Evolutionary conservation across 306 rosid genomes (phyloP), one percentile per base, ranked within the genome.

Genomic region (Acacia confusa): DNA sequence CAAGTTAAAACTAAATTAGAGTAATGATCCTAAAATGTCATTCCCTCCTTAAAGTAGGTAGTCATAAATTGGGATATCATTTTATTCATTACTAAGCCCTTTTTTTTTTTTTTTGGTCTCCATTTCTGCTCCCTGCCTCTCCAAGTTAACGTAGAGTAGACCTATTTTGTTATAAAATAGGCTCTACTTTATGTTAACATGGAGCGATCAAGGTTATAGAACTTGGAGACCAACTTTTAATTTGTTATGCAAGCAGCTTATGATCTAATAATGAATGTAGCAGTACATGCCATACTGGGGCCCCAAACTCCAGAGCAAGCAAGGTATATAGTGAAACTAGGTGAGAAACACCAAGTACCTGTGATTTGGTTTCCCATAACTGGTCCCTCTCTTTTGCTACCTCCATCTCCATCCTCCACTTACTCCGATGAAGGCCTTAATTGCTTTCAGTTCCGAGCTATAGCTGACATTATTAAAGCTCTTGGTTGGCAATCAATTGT

Each of bases 241-340:
- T 52, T 53, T 19, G 52, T 14, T 14, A 19, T 53, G 10, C 11
- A 53, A 53, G 4, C 25, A 53, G 60, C 60, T 2, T n/a, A 22
- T 15, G 50, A 48, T 10, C 52, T 86, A 38, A 81, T 80, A 9
- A 19, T 67, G 76, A 82, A 24, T 1, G 72, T 57, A 53, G 58
- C 48, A 14, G 87, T 83, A 44, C 78, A 48, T 2, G 89, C 89
- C 43, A 80, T 86, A 27, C 48, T 83, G 22, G 86, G 86, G 30
- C 86, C 89, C 24, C 75, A 72, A 68, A 67, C 30, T 1, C 83
- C 87, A 41, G 61, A 65, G 57, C 82, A 86, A 78, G 89, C 89
- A 1, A 72, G 58, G 24, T 73, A 77, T 60, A 57, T 80, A 19
- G 74, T 73, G 17, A 75, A 72, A 72, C 75, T 86, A 0, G 89